A percentile compares a stretch with the other conserved stretches of the same genome.
Conservation (phyloP, 2,329 filamentous ascomycete species). For the Fusarium algeriense region DNA sequence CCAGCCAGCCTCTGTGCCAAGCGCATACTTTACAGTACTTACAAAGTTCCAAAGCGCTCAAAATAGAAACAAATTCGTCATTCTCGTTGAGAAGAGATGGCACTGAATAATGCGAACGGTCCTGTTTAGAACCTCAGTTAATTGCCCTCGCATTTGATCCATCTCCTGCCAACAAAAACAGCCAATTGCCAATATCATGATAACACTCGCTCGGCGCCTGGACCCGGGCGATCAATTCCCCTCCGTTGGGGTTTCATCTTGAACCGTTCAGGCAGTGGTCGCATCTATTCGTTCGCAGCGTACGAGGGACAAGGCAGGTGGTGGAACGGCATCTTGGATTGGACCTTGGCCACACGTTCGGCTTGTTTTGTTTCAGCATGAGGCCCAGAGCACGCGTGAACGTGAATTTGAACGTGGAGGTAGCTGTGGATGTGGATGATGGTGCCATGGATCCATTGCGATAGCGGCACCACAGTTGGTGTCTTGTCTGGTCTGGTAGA, state of each 20-base stretch:
- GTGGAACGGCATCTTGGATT: constrained; percentile 35
- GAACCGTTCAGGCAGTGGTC: constrained; percentile 35
- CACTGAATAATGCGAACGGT: constrained; percentile 11
- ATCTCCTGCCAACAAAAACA: neutral
- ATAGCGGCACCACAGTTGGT: constrained; percentile 8
- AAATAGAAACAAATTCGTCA: constrained; percentile 6
- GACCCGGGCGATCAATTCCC: constrained; percentile 41
- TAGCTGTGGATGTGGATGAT: constrained; percentile 12
- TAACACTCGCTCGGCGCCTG: constrained; percentile 31
- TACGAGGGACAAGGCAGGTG: constrained; percentile 36
- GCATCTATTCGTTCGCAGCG: constrained; percentile 34
- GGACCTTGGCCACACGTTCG: constrained; percentile 43
- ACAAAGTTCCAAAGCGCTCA: constrained; percentile 9
- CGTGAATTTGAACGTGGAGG: constrained; percentile 19
- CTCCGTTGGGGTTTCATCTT: constrained; percentile 43
- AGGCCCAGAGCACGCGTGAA: constrained; percentile 37
- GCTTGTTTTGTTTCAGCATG: constrained; percentile 48
- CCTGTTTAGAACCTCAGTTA: neutral
- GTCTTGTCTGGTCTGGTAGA: constrained; percentile 11
- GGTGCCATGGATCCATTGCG: constrained; percentile 25
- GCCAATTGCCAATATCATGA: constrained; percentile 35
- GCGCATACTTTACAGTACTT: constrained; percentile 3
- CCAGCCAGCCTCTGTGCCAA: constrained; percentile 17
- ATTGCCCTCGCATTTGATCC: neutral
- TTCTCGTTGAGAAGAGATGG: neutral